Base-by-base conservation (phyloP, 176 grass and related monocot species). In the Carex parvula region DNA sequence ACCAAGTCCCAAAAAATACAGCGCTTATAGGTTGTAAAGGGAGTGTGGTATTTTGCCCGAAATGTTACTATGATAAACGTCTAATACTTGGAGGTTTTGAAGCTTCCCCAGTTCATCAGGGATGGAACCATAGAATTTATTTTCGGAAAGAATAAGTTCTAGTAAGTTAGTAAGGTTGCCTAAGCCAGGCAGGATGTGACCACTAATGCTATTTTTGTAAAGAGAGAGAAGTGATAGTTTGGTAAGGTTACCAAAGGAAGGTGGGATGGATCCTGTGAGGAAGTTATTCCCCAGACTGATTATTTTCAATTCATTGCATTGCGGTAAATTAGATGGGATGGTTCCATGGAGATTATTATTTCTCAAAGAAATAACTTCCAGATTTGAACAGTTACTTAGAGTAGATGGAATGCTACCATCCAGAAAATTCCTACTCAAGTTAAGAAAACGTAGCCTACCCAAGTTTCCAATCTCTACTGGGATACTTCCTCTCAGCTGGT, bases 311-410 rank as follows among this genome's bases (percentile, higher is more conserved):
- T 83, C n/a, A 16, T 60, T 88, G 50, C 41, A 84, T 53, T 48
- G 41, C 4, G 16, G 44, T 24, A 89, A 21, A 54, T 39, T 85
- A 18, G 69, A 68, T 42, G 79, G 88, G 50, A 84, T 81, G 17
- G 17, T 46, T 15, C 81, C 85, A 21, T 84, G 35, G 13, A 90
- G 72, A 52, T 66, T 64, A 26, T 87, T 90, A 26, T 24, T 0
- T 21, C 26, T 63, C 59, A 88, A 7, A 32, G 3, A 11, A 39
- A 88, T 54, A 32, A 29, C 1, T 70, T 63, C n/a, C n/a, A 85
- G 24, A 71, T 79, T 81, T 6, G 82, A 80, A 62, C 73, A 84
- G 5, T 88, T 81, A 56, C 82, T 33, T 12, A 87, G 78, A 64
- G 63, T 46, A 8, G 60, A 60, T n/a, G 82, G 87, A 60, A 88